Evolutionary conservation across 352 stramenopile species (phyloP).

Genomic region (Bremia lactucae): DNA sequence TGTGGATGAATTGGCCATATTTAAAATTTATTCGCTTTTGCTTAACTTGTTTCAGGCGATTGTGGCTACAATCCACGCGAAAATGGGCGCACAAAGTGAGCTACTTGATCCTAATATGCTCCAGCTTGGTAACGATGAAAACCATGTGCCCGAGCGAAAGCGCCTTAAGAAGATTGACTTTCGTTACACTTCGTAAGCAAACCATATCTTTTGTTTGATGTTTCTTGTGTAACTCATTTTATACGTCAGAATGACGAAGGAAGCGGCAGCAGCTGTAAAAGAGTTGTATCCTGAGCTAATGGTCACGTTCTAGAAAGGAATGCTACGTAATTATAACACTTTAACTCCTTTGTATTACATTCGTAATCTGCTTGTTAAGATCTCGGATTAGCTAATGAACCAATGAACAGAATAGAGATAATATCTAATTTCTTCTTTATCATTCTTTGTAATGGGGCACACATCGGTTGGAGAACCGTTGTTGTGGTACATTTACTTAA

Average conservation of each 20-base stretch:
- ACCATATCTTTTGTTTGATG: background rate
- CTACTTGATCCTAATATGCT: constrained; percentile 13
- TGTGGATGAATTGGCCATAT: background rate
- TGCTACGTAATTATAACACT: background rate
- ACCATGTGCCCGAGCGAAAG: constrained; percentile 63
- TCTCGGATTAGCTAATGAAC: too few species aligned
- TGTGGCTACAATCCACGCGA: constrained; percentile 61
- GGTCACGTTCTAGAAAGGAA: constrained; percentile 23
- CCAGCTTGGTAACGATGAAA: constrained; percentile 20
- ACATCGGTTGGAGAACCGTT: too few species aligned
- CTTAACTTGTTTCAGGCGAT: constrained; percentile 28
- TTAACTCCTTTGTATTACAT: background rate
- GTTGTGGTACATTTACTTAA: too few species aligned
- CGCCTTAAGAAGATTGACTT: constrained; percentile 85
- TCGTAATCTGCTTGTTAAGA: background rate
- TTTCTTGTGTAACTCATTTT: background rate
- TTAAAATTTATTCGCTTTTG: background rate
- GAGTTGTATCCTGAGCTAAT: constrained; percentile 49
- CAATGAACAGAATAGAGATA: too few species aligned
- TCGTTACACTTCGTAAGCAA: constrained; percentile 76
- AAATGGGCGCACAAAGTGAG: constrained; percentile 56
- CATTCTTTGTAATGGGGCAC: too few species aligned
- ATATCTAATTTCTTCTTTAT: too few species aligned
- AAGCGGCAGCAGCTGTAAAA: constrained; percentile 56
- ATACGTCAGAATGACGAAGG: constrained; percentile 61